Evolutionary conservation across 331 rosid species (phyloP), one percentile per base, ranked within the genome.

Genomic region (Rhamnella rubrinervis): DNA sequence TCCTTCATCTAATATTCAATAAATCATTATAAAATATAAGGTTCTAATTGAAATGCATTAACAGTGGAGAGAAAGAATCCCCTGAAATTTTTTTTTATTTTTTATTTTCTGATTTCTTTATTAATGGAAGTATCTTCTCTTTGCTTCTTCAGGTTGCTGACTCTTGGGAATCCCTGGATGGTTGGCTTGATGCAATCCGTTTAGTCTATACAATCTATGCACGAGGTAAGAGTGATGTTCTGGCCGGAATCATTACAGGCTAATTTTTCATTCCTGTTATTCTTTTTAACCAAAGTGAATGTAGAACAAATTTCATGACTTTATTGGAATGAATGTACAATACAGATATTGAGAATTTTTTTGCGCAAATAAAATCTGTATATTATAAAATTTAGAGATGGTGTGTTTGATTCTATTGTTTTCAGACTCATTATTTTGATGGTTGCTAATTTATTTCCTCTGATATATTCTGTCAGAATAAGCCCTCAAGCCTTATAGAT

Each of bases 181-280:
- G 97, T 56, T 95, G 99, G 99, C 83, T 91, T 61, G 99, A 95
- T 80, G 99, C 96, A 71, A 72, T 95, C 77, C 95, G 97, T 74
- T 80, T 91, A 44, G 99, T 95, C 38, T 95, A 95, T 80, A 91
- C 99, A 10, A 95, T 89, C 64, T 89, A 87, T 61, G 99, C 90
- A 17, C 93, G 99, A 38, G 83, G 95, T 67, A 95, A 91, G 82
- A 87, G 88, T 67, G 97, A 91, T 63, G 97, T 91, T 63, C 85
- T 91, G 76, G 96, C 97, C 5, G 97, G 97, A 70, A 87, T 95
- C 47, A 78, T 86, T 73, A 73, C 97, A 28, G 92, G 87, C 40
- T 93, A 87, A 93, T 71, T 78, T 56, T 59, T 21, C 14, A 1
- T 25, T 44, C 31, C 74, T 56, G 55, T 28, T 18, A 0, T 38